Conservation (phyloP, 768 basidiomycete species). For the Hypholoma fasciculare region DNA sequence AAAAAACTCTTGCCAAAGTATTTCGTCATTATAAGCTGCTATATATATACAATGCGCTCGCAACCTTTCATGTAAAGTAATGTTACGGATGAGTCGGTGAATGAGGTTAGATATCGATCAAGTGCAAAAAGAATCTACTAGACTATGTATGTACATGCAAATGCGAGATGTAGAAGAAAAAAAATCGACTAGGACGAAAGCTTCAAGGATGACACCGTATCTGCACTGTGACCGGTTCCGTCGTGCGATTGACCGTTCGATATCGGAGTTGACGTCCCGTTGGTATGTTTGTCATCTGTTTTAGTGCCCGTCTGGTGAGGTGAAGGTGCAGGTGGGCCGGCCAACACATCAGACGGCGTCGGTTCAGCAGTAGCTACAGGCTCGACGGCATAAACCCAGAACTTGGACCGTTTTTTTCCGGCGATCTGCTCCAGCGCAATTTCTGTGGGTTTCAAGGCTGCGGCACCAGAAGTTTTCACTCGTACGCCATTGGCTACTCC, state of each 20-base stretch:
- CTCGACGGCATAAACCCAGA: slow-evolving; percentile 88
- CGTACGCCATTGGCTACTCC: slow-evolving; percentile 36
- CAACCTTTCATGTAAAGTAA: slow-evolving; percentile 12
- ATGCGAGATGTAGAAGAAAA: neutral
- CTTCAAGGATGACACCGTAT: slow-evolving; percentile 38
- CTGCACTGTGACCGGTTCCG: neutral
- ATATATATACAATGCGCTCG: slow-evolving; percentile 14
- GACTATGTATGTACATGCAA: neutral
- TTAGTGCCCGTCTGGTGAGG: slow-evolving; percentile 4
- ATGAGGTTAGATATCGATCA: slow-evolving; percentile 12
- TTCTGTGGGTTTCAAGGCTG: slow-evolving; percentile 71
- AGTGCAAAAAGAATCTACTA: neutral
- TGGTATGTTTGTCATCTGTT: slow-evolving; percentile 8
- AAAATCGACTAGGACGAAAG: slow-evolving; percentile 22
- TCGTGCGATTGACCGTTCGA: slow-evolving; percentile 9
- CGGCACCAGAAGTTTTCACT: slow-evolving; percentile 57
- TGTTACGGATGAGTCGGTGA: slow-evolving; percentile 17
- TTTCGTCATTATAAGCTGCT: slow-evolving; percentile 14
- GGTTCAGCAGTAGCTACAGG: slow-evolving; percentile 43
- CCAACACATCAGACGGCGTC: slow-evolving; percentile 14
- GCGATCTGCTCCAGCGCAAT: slow-evolving; percentile 73
- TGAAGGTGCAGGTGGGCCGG: slow-evolving; percentile 11
- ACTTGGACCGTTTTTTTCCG: slow-evolving; percentile 84
- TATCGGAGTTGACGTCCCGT: slow-evolving; percentile 5
- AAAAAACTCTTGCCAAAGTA: neutral